Base-by-base conservation (phyloP, 805 yeast species). In the Saccharomyces eubayanus region DNA sequence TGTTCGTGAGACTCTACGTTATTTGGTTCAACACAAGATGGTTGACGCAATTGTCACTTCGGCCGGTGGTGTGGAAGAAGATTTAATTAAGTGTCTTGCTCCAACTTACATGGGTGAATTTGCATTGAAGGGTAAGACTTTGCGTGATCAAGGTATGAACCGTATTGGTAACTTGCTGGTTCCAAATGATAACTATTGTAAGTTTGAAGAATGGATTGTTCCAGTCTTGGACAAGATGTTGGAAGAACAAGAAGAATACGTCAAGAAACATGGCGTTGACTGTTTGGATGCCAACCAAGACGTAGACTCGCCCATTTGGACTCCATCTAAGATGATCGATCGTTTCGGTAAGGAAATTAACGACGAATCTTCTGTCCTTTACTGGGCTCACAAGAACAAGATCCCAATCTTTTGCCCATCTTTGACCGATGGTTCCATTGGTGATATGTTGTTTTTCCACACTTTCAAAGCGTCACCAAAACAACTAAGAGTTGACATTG, bases 51-150 rank as follows among this genome's bases (percentile, higher is more conserved):
- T 94, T 63, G 99, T 94, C 50, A 86, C 98, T n/a, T 81, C 92
- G 57, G 99, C 97, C 24, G 99, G 99, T 60, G 99, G 99, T 61
- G 84, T 94, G 57, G 99, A 94, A 71, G 99, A 94, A 74, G 99
- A 94, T 73, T 74, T 94, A 50, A 94, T 94, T 77, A 94, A 94
- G 72, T 90, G 96, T 68, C 77, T 94, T 53, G 99, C 98, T 1
- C 97, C 97, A 53, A 94, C 99, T 6, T 91, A 84, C 65, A 76
- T 95, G 77, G 97, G 99, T 51, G 97, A 90, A 50, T 94, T 90
- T 70, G 70, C 85, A 47, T 76, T 92, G 60, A 82, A 84, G 14
- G 99, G 99, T 56, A 76, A 83, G 54, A 76, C 78, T 49, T 79
- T 94, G 58, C 83, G 99, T 71, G 96, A 89, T 50, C 85, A 90